A percentile compares a stretch with the other conserved stretches of the same genome.
Conservation (phyloP, 345 rosid species). For the Laguncularia racemosa region DNA sequence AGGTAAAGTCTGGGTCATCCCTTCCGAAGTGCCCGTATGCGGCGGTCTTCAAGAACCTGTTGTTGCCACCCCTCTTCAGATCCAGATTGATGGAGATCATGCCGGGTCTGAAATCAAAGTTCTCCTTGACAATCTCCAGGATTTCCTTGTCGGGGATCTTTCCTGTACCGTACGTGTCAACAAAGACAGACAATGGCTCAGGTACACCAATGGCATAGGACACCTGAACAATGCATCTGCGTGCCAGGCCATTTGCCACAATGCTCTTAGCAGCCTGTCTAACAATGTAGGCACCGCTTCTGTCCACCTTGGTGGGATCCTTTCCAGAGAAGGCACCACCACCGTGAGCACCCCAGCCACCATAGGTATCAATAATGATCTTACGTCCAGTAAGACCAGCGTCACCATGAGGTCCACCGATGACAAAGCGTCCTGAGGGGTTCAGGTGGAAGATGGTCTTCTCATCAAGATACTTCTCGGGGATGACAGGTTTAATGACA, state of each 20-base stretch:
- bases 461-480: constrained; percentile 75
- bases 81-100: constrained; percentile 76
- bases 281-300: constrained; percentile 77
- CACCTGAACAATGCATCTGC: constrained; percentile 66
- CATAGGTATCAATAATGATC: constrained; percentile 71
- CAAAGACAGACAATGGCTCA: constrained; percentile 61
- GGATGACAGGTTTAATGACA: constrained; percentile 65
- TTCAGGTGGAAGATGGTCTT: constrained; percentile 84
- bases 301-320: constrained; percentile 72
- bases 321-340: constrained; percentile 83
- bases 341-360: constrained; percentile 80
- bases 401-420: constrained; percentile 76
- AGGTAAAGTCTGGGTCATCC: constrained; percentile 74
- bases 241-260: constrained; percentile 58
- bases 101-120: constrained; percentile 81
- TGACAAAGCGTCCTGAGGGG: constrained; percentile 79
- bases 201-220: constrained; percentile 72
- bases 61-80: constrained; percentile 72
- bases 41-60: constrained; percentile 76
- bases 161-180: constrained; percentile 64
- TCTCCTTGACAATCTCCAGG: constrained; percentile 76
- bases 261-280: constrained; percentile 88
- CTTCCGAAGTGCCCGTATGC: constrained; percentile 80
- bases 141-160: constrained; percentile 78
- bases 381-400: constrained; percentile 72